phyloP scores from a whole-genome alignment of 2,329 filamentous ascomycete genomes.

The Trichoderma simmonsii region DNA sequence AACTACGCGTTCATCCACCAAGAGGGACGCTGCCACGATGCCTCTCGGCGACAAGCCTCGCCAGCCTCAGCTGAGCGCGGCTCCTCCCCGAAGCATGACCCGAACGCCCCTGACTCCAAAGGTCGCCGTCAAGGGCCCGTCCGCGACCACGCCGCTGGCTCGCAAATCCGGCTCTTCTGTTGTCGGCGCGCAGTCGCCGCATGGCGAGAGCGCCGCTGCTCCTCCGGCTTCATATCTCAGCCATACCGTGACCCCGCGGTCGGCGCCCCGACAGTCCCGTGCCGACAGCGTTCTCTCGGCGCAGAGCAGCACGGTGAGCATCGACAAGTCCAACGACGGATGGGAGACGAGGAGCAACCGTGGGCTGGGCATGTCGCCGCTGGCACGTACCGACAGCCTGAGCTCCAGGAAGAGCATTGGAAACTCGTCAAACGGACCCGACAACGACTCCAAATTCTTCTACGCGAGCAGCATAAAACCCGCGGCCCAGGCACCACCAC shows the following conservation, averaged over 20 bases:
- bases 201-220: slow-evolving; percentile 50
- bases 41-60: slow-evolving; percentile 57
- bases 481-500: slow-evolving; percentile 36
- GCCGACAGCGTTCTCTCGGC: slow-evolving; percentile 67
- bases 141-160: slow-evolving; percentile 42
- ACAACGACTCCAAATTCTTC: slow-evolving; percentile 69
- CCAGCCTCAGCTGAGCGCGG: slow-evolving; percentile 65
- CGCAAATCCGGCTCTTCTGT: slow-evolving; percentile 31
- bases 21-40: slow-evolving; percentile 31
- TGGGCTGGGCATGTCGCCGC: slow-evolving; percentile 34
- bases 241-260: slow-evolving; percentile 74
- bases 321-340: slow-evolving; percentile 39
- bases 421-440: slow-evolving; percentile 28
- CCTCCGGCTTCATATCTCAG: slow-evolving; percentile 56
- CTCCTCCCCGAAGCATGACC: slow-evolving; percentile 52
- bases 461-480: slow-evolving; percentile 76
- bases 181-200: slow-evolving; percentile 21
- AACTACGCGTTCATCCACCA: slow-evolving; percentile 23
- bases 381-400: slow-evolving; percentile 21
- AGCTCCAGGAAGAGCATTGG: slow-evolving; percentile 21
- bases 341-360: slow-evolving; percentile 39
- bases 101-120: slow-evolving; percentile 54
- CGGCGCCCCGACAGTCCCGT: slow-evolving; percentile 68
- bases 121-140: slow-evolving; percentile 45
- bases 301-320: slow-evolving; percentile 58